Percentiles rank a stretch among this genome's conserved stretches.
phyloP scores from a whole-genome alignment of 441 rosid species.

The Bruguiera hainesii region DNA sequence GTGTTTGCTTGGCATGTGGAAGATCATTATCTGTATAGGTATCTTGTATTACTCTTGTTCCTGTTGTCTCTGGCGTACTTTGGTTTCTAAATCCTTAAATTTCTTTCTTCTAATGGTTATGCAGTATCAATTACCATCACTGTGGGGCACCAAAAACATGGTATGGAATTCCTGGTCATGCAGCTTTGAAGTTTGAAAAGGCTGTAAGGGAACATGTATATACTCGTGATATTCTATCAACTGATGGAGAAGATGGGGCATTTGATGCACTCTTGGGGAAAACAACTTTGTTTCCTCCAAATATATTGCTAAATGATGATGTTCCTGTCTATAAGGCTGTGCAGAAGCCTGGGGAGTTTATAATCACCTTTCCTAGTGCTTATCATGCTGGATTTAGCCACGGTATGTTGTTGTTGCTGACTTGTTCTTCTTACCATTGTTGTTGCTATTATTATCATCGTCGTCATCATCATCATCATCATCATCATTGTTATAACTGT shows the following conservation, averaged over 20 bases:
- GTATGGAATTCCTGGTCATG: conserved; percentile 97
- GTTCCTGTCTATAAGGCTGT: conserved; percentile 97
- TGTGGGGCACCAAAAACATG: conserved; percentile 99
- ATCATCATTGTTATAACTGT: too few relatives aligned
- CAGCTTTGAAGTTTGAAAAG: conserved; percentile 90
- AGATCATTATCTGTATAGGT: conserved; percentile 99
- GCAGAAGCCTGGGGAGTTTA: conserved; percentile 96
- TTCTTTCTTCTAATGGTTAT: conserved; percentile 10
- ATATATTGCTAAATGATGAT: conserved; percentile 66
- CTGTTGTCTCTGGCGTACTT: not conserved
- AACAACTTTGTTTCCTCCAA: conserved; percentile 96
- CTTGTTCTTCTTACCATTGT: too few relatives aligned
- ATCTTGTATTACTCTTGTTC: conserved; percentile 15
- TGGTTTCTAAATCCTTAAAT: not conserved
- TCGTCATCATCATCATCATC: too few relatives aligned
- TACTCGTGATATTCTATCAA: conserved; percentile 63
- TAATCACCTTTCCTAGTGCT: conserved; percentile 92
- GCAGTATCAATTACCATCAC: conserved; percentile 98
- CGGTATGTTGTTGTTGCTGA: conserved; percentile 41
- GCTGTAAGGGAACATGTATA: conserved; percentile 87
- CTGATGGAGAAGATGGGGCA: conserved; percentile 93
- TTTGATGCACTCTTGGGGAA: conserved; percentile 97
- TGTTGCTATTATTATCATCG: too few relatives aligned
- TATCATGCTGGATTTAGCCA: conserved; percentile 99
- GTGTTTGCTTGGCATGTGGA: conserved; percentile 99